These are phyloP conservation scores for Ustilago hordei DNA, from an alignment of 1,284 basidiomycete species.

Conservation along the genomic window DNA sequence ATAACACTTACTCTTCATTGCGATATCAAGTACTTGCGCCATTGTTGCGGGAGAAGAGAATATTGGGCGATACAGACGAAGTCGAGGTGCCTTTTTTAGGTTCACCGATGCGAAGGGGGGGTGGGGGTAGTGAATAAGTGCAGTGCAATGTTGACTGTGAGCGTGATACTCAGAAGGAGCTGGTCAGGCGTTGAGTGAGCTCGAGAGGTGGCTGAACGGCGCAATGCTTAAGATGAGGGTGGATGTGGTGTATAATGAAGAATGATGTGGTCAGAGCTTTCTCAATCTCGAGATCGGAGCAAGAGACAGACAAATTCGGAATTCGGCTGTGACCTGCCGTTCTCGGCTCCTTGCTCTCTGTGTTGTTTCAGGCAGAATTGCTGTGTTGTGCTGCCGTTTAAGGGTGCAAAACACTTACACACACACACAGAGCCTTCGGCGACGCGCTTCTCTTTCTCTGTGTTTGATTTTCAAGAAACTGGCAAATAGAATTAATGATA, in stretches of 20 bases:
- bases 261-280: background rate
- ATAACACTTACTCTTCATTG: constrained; percentile 52
- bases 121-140: background rate
- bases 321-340: constrained; percentile 20
- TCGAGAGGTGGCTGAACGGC: background rate
- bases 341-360: background rate
- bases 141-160: background rate
- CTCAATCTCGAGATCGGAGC: background rate
- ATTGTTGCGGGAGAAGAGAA: constrained; percentile 23
- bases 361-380: background rate
- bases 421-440: background rate
- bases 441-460: constrained; percentile 3
- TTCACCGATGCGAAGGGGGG: background rate
- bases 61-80: background rate
- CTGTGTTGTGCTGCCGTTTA: background rate
- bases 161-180: background rate
- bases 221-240: background rate
- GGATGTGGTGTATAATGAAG: background rate
- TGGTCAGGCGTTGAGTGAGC: background rate
- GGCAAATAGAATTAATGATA: background rate
- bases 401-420: constrained; percentile 5
- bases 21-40: constrained; percentile 56
- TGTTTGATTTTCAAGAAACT: constrained; percentile 12
- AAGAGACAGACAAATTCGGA: constrained; percentile 11
- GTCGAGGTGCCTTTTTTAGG: background rate